phyloP scores from a whole-genome alignment of 352 stramenopile genomes.

The Phytophthora ohioensis region DNA sequence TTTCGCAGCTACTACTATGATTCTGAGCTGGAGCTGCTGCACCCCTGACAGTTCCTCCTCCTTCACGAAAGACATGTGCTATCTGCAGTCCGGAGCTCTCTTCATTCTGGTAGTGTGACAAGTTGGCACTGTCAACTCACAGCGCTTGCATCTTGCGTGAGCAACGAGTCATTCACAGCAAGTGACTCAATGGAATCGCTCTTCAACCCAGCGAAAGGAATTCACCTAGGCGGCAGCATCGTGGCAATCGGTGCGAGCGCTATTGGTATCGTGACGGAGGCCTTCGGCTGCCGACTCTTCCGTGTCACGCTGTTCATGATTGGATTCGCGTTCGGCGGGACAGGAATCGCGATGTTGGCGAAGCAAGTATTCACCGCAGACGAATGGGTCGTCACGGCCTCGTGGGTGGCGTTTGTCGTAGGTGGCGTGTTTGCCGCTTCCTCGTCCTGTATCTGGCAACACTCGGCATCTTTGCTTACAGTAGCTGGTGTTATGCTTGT shows the following conservation, averaged over 20 bases:
- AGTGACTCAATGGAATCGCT: constrained; percentile 45
- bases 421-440: constrained; percentile 45
- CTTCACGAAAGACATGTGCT: not conserved
- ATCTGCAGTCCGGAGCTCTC: not conserved
- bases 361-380: constrained; percentile 43
- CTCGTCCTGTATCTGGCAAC: constrained; percentile 49
- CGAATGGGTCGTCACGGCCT: constrained; percentile 48
- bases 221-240: constrained; percentile 47
- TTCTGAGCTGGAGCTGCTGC: not conserved
- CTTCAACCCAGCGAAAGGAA: constrained; percentile 47
- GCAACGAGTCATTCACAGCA: constrained; percentile 11
- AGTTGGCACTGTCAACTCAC: not conserved
- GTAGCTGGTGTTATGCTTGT: constrained; percentile 53
- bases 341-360: constrained; percentile 37
- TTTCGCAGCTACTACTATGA: not conserved
- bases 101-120: constrained; percentile 5
- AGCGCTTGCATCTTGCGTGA: not conserved
- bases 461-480: constrained; percentile 48
- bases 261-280: constrained; percentile 46
- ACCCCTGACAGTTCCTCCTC: not conserved
- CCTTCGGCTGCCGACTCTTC: constrained; percentile 64
- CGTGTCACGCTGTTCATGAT: constrained; percentile 51
- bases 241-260: constrained; percentile 51
- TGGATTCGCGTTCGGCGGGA: constrained; percentile 49
- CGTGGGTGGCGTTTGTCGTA: constrained; percentile 54